Evolutionary conservation across 805 yeast genomes (phyloP).

Genomic region (Starmera quercuum): DNA sequence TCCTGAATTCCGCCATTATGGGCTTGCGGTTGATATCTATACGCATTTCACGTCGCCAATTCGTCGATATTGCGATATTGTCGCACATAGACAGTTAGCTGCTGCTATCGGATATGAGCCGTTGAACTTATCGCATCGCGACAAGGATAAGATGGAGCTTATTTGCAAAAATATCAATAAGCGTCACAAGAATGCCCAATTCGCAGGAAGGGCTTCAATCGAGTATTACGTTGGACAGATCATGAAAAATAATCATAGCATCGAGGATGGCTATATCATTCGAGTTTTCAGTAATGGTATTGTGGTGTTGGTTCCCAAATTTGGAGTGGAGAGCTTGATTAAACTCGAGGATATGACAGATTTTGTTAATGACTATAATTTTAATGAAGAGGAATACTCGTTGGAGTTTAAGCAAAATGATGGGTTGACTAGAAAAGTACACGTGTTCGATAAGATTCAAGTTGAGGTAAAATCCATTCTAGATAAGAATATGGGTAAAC

Average conservation of each 20-base stretch:
- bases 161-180: conserved; percentile 85
- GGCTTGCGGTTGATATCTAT: conserved; percentile 93
- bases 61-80: conserved; percentile 95
- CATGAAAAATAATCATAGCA: conserved; percentile 73
- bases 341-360: conserved; percentile 67
- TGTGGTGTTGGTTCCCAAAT: conserved; percentile 89
- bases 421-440: conserved; percentile 41
- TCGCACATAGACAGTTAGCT: conserved; percentile 94
- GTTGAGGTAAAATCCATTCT: conserved; percentile 77
- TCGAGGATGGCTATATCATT: conserved; percentile 85
- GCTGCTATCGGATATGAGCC: conserved; percentile 96
- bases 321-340: conserved; percentile 92
- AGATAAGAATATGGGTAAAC: conserved; percentile 85
- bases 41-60: conserved; percentile 99
- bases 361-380: conserved; percentile 53
- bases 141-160: conserved; percentile 81
- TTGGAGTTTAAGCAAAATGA: conserved; percentile 47
- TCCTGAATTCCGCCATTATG: conserved; percentile 92
- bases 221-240: conserved; percentile 98
- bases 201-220: conserved; percentile 97
- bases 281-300: conserved; percentile 92
- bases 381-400: conserved; percentile 72
- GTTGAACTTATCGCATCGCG: conserved; percentile 74
- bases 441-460: conserved; percentile 77
- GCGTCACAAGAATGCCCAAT: conserved; percentile 96